Evolutionary conservation across 441 rosid genomes (phyloP).

Genomic region (Corymbia citriodora): DNA sequence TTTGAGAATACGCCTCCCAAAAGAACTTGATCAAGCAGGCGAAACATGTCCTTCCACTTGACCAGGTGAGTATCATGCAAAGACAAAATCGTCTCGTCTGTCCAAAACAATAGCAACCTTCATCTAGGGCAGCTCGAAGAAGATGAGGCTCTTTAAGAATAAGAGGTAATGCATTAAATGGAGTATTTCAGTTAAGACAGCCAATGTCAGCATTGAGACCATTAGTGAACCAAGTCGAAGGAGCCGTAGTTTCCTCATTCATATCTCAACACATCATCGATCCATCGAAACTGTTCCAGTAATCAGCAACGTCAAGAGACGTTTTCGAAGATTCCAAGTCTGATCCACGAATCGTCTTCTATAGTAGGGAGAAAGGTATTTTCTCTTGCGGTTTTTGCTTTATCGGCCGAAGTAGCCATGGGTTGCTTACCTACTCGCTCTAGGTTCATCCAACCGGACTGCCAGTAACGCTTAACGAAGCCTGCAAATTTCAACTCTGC

Average conservation of each 20-base stretch:
- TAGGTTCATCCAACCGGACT: neutral
- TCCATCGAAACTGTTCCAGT: neutral
- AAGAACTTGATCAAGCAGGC: neutral
- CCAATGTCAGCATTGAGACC: neutral
- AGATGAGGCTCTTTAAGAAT: neutral
- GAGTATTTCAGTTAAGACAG: neutral
- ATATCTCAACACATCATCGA: neutral
- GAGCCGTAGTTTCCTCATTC: neutral
- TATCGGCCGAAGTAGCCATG: neutral
- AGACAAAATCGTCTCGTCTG: neutral
- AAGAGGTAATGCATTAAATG: neutral
- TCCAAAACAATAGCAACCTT: neutral
- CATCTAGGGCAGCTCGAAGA: neutral
- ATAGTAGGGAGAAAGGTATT: neutral
- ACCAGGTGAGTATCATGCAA: neutral
- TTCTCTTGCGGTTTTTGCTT: neutral
- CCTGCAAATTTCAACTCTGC: neutral
- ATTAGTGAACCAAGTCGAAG: neutral
- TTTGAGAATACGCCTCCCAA: neutral
- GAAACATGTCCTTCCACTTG: neutral
- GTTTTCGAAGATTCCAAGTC: neutral
- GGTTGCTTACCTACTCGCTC: neutral
- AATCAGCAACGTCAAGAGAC: neutral
- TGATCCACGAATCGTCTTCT: neutral
- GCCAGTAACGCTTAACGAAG: neutral